These are phyloP conservation scores for Salpingoeca rosetta DNA, from an alignment of 78 protist species.

Conservation along the genomic window DNA sequence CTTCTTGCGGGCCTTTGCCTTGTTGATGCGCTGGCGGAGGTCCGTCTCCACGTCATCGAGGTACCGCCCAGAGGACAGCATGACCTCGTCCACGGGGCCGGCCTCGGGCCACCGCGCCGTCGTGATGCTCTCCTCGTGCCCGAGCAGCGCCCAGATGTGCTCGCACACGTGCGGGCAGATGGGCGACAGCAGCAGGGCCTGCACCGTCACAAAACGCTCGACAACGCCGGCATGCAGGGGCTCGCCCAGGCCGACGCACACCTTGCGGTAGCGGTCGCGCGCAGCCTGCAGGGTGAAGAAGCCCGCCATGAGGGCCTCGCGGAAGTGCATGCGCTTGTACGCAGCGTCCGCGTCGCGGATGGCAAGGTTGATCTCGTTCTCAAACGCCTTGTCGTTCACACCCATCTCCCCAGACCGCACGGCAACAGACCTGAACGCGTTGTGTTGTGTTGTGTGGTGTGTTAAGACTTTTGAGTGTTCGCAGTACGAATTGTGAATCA, in stretches of 20 bases:
- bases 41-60: not conserved
- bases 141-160: conserved; percentile 81
- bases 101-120: not conserved
- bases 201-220: conserved; percentile 46
- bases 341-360: conserved; percentile 38
- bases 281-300: conserved; percentile 71
- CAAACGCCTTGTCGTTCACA: conserved; percentile 63
- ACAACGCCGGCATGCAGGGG: conserved; percentile 41
- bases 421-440: not conserved
- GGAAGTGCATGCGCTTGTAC: conserved; percentile 58
- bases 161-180: conserved; percentile 92
- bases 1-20: not conserved
- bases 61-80: not conserved
- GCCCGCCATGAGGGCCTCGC: conserved; percentile 75
- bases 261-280: conserved; percentile 68
- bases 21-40: not conserved
- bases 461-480: conserved; percentile 2
- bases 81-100: not conserved
- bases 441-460: conserved; percentile 11
- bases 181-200: conserved; percentile 80
- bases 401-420: not conserved
- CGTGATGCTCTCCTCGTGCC: conserved; percentile 44
- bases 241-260: not conserved
- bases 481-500: no score
- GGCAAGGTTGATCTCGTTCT: conserved; percentile 40